These are phyloP conservation scores for Gossypium herbaceum DNA, from an alignment of 345 rosid genomes.

Conservation along the genomic window DNA sequence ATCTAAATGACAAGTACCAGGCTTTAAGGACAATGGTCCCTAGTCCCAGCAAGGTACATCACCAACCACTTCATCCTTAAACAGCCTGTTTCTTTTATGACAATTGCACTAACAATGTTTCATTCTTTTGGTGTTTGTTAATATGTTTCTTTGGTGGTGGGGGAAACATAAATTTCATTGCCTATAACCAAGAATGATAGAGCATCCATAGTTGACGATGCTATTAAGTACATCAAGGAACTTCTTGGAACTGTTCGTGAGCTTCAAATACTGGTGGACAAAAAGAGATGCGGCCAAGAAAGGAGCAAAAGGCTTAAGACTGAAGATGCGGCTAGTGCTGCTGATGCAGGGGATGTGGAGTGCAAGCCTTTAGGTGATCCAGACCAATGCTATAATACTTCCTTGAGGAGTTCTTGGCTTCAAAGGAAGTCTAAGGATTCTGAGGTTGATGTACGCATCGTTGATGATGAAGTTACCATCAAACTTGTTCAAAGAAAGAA, in stretches of 20 bases:
- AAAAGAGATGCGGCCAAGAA: conserved; percentile 55
- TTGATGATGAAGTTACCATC: conserved; percentile 84
- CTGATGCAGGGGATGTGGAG: conserved; percentile 38
- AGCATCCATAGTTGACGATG: conserved; percentile 80
- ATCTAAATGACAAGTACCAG: conserved; percentile 50
- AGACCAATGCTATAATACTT: conserved; percentile 47
- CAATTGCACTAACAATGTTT: conserved; percentile 1
- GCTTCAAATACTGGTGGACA: conserved; percentile 71
- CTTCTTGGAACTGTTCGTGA: conserved; percentile 62
- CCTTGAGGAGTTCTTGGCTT: conserved; percentile 78
- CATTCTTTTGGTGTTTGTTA: neutral
- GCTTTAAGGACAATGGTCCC: conserved; percentile 67
- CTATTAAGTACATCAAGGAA: conserved; percentile 74
- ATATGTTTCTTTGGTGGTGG: neutral
- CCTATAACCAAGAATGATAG: conserved; percentile 52
- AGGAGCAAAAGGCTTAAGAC: conserved; percentile 46
- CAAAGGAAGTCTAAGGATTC: conserved; percentile 82
- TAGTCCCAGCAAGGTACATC: conserved; percentile 57
- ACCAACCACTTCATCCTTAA: neutral
- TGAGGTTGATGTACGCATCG: conserved; percentile 79
- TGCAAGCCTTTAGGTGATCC: conserved; percentile 40
- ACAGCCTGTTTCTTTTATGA: neutral
- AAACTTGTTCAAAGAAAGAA: conserved; percentile 78
- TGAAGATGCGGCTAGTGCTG: conserved; percentile 28
- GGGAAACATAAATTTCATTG: neutral